These are phyloP conservation scores for Blastocystis sp. DNA, from an alignment of 352 stramenopile genomes.

Conservation along the genomic window DNA sequence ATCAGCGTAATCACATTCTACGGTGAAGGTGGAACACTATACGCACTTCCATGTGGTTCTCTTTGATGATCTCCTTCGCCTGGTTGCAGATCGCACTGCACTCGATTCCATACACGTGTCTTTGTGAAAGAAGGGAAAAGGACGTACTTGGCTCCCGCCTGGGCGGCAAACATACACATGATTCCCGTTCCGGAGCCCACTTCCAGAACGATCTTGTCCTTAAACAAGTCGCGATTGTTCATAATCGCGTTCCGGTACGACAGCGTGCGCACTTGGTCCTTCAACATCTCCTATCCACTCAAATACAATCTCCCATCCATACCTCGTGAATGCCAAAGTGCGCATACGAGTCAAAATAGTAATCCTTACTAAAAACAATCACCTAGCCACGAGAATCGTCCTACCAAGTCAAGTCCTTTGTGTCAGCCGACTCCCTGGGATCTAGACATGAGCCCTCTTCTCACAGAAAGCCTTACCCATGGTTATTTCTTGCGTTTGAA, in stretches of 20 bases:
- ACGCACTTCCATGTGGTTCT: constrained; percentile 82
- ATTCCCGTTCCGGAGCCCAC: constrained; percentile 90
- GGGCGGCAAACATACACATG: constrained; percentile 86
- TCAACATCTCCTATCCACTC: constrained; percentile 73
- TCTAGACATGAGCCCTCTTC: background rate
- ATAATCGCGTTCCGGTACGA: constrained; percentile 93
- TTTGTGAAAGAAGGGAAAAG: background rate
- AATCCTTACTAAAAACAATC: constrained; percentile 76
- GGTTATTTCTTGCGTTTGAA: background rate
- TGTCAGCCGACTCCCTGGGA: background rate
- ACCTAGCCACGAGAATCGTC: background rate
- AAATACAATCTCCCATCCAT: background rate
- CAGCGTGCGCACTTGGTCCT: constrained; percentile 85
- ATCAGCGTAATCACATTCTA: constrained; percentile 74
- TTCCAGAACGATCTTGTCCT: constrained; percentile 88
- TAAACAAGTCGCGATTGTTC: constrained; percentile 86
- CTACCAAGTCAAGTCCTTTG: constrained; percentile 55
- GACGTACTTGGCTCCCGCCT: constrained; percentile 71
- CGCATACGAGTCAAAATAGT: constrained; percentile 95
- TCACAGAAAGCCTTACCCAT: constrained; percentile 16
- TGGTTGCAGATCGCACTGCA: constrained; percentile 84
- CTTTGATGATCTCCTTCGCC: constrained; percentile 81
- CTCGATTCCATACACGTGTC: constrained; percentile 83
- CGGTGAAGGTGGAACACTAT: background rate
- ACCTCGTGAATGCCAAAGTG: constrained; percentile 93